These are phyloP conservation scores for Suhomyces bolitotheri DNA, from an alignment of 1,139 yeast genomes.

Conservation along the genomic window DNA sequence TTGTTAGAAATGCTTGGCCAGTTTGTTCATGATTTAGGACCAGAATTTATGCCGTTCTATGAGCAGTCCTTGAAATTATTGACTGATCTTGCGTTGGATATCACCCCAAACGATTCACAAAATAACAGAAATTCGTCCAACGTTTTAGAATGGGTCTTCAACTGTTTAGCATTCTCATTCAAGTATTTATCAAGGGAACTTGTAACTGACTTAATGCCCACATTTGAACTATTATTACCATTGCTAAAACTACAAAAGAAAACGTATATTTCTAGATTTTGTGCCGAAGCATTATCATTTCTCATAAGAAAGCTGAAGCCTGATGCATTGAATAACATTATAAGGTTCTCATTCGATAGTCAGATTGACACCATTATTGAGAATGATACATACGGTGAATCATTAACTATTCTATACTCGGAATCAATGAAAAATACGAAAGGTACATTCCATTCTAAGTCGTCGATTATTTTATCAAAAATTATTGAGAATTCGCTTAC, in stretches of 20 bases:
- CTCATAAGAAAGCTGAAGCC: constrained; percentile 68
- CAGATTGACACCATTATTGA: constrained; percentile 32
- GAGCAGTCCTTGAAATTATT: constrained; percentile 52
- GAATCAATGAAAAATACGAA: constrained; percentile 77
- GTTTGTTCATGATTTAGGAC: constrained; percentile 89
- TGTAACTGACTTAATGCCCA: constrained; percentile 62
- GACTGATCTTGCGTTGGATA: constrained; percentile 50
- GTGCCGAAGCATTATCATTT: constrained; percentile 89
- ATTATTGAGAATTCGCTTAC: constrained; percentile 41
- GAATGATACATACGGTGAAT: constrained; percentile 49
- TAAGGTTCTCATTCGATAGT: constrained; percentile 53
- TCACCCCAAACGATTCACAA: constrained; percentile 47
- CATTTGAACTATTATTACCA: constrained; percentile 67
- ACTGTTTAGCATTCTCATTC: constrained; percentile 82
- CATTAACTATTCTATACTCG: constrained; percentile 62
- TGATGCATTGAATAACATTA: constrained; percentile 47
- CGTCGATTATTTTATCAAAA: constrained; percentile 49
- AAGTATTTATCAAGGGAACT: constrained; percentile 74
- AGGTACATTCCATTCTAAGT: constrained; percentile 73
- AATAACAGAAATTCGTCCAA: constrained; percentile 54
- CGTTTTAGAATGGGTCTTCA: constrained; percentile 80
- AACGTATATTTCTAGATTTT: constrained; percentile 72
- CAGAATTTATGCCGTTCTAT: constrained; percentile 80
- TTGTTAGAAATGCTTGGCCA: constrained; percentile 78
- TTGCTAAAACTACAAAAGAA: constrained; percentile 55